Base-by-base conservation (phyloP, 768 basidiomycete genomes). In the Asterophora parasitica region DNA sequence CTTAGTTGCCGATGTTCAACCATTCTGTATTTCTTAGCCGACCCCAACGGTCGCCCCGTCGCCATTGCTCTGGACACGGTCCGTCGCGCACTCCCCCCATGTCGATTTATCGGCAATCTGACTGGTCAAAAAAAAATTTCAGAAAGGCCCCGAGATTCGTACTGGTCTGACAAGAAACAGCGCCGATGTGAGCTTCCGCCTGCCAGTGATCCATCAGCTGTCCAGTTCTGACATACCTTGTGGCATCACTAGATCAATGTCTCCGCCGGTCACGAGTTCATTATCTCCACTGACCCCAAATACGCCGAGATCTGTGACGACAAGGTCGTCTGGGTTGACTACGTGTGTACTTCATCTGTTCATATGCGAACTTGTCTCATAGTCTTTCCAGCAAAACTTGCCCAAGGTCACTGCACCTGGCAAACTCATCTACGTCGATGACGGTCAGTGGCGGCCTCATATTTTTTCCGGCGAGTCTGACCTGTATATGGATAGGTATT, bases 61-160 rank as follows among this genome's bases (percentile, higher is more conserved):
- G 96, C 96, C 37, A 98, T 99, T 61, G 96, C 96, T 59, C 75
- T 99, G 47, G 96, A 99, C 69, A 99, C 96, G 51, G 92, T 92
- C 47, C 55, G 89, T 71, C 12, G 32, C 52, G 20, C 27, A 40
- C 35, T 28, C 28, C 30, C 3, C 32, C 23, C 19, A 15, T 34
- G n/a, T 32, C 40, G 20, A 40, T 41, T 33, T 49, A 12, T 50
- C 40, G 30, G 10, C 36, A 53, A 44, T 41, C 8, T 48, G 42
- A 44, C 57, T 23, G 30, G 45, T 30, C 46, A 41, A 17, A 41
- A 49, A 34, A 61, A 40, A 23, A 23, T 23, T 28, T 50, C 59
- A 94, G 92, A 99, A 99, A 91, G 96, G 96, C 48, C 96, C 96
- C 32, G 96, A 98, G 74, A 99, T 99, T 73, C 87, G 96, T 54